phyloP scores from a whole-genome alignment of 495 filamentous ascomycete species.

The Podospora didyma region DNA sequence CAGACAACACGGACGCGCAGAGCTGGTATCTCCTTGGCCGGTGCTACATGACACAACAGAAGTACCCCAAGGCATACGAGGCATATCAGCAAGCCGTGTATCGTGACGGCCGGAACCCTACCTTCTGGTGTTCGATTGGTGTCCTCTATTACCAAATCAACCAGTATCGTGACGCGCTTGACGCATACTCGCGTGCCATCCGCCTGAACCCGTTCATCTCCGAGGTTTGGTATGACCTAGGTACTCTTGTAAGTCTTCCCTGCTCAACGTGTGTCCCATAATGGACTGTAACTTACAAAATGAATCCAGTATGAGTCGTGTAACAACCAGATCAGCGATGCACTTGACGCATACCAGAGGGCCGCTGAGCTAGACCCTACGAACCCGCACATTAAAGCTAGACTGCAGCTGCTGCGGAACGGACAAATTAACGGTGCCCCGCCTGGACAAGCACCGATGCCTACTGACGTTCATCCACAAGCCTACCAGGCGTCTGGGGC shows the following conservation, averaged over 20 bases:
- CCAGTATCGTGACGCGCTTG: slow-evolving; percentile 96
- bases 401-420: slow-evolving; percentile 77
- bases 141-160: slow-evolving; percentile 99
- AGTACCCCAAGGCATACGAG: slow-evolving; percentile 98
- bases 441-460: slow-evolving; percentile 47
- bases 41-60: slow-evolving; percentile 99
- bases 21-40: slow-evolving; percentile 98
- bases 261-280: neutral
- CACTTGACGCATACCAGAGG: slow-evolving; percentile 90
- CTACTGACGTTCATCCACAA: slow-evolving; percentile 62
- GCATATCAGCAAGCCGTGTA: slow-evolving; percentile 99
- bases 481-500: slow-evolving; percentile 72
- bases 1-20: slow-evolving; percentile 91
- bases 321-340: slow-evolving; percentile 97
- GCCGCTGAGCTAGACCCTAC: slow-evolving; percentile 89
- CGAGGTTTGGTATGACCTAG: slow-evolving; percentile 98
- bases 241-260: slow-evolving; percentile 75
- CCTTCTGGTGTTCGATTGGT: slow-evolving; percentile 99
- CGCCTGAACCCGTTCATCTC: slow-evolving; percentile 98
- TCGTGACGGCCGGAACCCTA: slow-evolving; percentile 95
- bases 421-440: slow-evolving; percentile 69
- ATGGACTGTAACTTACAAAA: slow-evolving; percentile 17
- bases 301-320: slow-evolving; percentile 84
- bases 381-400: slow-evolving; percentile 95
- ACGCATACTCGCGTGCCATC: slow-evolving; percentile 97